Evolutionary conservation across 345 rosid genomes (phyloP), one percentile per base, ranked within the genome.

Genomic region (Arabis hirsuta): DNA sequence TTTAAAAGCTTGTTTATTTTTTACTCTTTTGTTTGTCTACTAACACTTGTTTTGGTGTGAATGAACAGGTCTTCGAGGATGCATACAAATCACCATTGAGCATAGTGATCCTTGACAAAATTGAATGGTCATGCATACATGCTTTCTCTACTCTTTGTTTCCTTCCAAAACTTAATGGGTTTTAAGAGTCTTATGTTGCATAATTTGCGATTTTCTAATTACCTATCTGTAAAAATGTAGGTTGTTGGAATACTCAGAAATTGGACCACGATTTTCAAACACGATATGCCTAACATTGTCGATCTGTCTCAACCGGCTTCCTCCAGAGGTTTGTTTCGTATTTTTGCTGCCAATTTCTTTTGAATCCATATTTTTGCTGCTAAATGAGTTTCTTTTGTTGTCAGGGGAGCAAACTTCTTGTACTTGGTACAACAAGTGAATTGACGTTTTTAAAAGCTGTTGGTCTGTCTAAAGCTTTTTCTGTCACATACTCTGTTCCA

Each of bases 31-130:
- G 7, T 19, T 3, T 63, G 31, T 6, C 10, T 46, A 29, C 14
- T 45, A 47, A 9, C 55, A 34, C 24, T 8, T 34, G 39, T 63
- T 63, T 5, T 38, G 12, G 42, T 1, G 54, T 29, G 41, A 51
- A 26, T 50, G 44, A 55, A 48, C 56, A 92, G 98, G 90, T 90
- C 31, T 88, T 90, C 55, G 97, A 90, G 76, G 98, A 93, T 72
- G 97, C 97, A 26, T 93, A 90, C 77, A 93, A 84, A 82, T 90
- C 97, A 43, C 98, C 96, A 3, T 44, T 86, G 67, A 90, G 98
- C 84, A 82, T 93, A 67, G 81, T 93, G 63, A 73, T 90, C 71
- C 96, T 93, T 69, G 97, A 93, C 70, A 88, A 89, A 78, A 84
- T 93, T 50, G 97, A 93, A 81, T 90, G 97, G 98, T 65, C 3